Percentiles rank a stretch among this genome's conserved stretches.
phyloP scores from a whole-genome alignment of 2,329 filamentous ascomycete genomes.

The Drechslerella dactyloides region DNA sequence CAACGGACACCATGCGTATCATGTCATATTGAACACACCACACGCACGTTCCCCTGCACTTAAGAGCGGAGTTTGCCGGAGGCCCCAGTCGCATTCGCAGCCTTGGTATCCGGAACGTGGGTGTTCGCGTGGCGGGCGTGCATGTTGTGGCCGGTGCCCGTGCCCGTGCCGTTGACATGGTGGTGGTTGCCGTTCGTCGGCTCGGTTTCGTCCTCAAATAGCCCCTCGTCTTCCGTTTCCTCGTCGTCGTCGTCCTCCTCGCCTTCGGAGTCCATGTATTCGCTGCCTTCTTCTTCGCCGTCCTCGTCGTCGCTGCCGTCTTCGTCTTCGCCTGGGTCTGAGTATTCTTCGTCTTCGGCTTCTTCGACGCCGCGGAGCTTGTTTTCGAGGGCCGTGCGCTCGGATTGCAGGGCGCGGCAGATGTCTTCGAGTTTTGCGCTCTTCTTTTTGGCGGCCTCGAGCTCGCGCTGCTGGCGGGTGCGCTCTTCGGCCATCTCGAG shows the following conservation, averaged over 20 bases:
- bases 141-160: conserved; percentile 12
- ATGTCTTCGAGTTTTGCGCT: conserved; percentile 91
- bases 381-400: conserved; percentile 77
- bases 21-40: too few relatives aligned
- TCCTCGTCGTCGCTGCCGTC: conserved; percentile 66
- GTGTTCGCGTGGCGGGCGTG: neutral
- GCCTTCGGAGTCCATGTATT: conserved; percentile 67
- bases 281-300: conserved; percentile 57
- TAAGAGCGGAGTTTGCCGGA: neutral
- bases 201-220: conserved; percentile 69
- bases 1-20: too few relatives aligned
- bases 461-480: conserved; percentile 73
- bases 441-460: conserved; percentile 81
- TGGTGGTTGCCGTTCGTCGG: conserved; percentile 64
- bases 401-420: conserved; percentile 94
- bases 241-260: conserved; percentile 69
- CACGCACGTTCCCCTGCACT: too few relatives aligned
- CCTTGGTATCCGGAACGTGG: neutral
- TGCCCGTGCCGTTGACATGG: conserved; percentile 32
- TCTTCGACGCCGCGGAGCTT: conserved; percentile 65
- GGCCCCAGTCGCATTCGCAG: neutral
- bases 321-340: conserved; percentile 64
- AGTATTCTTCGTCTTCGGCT: conserved; percentile 64
- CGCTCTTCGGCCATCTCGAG: conserved; percentile 96
- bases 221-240: conserved; percentile 68